phyloP scores from a whole-genome alignment of 176 grass and related monocot species.

The Oryza glumipatula region DNA sequence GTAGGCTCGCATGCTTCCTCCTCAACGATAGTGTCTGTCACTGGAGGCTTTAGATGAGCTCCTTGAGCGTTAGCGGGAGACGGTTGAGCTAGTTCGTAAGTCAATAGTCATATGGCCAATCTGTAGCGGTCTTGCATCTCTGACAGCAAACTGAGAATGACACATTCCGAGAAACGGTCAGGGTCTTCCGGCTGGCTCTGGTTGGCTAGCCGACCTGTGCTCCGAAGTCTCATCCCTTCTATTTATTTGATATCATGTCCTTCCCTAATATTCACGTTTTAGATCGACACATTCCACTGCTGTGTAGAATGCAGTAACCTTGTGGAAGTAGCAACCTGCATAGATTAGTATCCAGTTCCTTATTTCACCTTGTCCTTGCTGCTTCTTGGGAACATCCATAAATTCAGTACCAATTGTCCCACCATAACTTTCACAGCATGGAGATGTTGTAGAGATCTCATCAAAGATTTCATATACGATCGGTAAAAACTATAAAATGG shows the following conservation, averaged over 20 bases:
- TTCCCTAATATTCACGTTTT: too few species aligned
- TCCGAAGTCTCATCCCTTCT: too few species aligned
- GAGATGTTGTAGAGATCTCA: background rate
- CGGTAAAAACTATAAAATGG: slow-evolving; percentile 20
- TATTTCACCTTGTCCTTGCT: background rate
- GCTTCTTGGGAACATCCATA: too few species aligned
- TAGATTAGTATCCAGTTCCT: background rate
- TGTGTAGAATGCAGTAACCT: background rate
- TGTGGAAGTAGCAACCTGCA: background rate
- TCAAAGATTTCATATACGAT: background rate
- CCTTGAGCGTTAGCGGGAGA: background rate
- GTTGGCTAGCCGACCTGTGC: too few species aligned
- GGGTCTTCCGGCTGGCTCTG: too few species aligned
- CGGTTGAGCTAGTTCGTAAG: background rate
- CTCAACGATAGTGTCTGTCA: too few species aligned
- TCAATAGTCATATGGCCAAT: background rate
- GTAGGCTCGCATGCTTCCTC: background rate
- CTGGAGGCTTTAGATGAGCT: background rate
- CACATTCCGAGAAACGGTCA: too few species aligned
- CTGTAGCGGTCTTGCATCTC: background rate
- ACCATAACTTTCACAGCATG: slow-evolving; percentile 5
- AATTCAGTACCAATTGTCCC: background rate
- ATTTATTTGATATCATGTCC: too few species aligned
- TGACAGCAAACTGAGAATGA: background rate
- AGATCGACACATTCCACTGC: background rate